These are phyloP conservation scores for Flaveria bidentis DNA, from an alignment of 129 eudicot genomes.

Conservation along the genomic window DNA sequence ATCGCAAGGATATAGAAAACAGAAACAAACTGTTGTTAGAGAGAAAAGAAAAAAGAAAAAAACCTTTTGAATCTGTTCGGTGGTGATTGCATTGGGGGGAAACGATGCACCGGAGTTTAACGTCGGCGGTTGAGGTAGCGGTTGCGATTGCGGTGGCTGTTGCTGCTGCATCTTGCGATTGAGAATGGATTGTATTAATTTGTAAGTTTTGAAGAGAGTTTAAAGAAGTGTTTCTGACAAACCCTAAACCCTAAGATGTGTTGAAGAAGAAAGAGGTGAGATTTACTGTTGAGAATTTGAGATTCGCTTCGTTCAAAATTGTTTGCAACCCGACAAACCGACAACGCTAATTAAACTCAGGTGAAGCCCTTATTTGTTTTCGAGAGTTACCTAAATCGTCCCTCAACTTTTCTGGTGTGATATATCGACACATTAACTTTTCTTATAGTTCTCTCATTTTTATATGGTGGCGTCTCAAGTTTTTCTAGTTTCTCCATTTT, in stretches of 20 bases:
- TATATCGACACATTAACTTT: no score
- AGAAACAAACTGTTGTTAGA: background rate
- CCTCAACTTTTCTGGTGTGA: no score
- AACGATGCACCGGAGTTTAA: constrained; percentile 32
- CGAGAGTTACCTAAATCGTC: no score
- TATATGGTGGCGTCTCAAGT: no score
- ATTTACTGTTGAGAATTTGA: constrained; percentile 2
- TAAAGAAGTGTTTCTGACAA: background rate
- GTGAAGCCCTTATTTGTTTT: background rate
- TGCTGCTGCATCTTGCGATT: constrained; percentile 27
- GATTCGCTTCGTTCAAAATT: constrained; percentile 29
- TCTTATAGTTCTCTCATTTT: no score
- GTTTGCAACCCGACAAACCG: constrained; percentile 24
- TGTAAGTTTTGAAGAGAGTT: background rate
- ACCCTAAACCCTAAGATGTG: constrained; percentile 34
- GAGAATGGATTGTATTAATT: background rate
- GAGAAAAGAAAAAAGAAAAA: background rate
- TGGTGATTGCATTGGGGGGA: constrained; percentile 36
- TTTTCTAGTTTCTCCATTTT: no score
- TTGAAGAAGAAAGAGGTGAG: constrained; percentile 8
- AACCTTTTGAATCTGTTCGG: constrained; percentile 48
- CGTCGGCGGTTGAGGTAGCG: constrained; percentile 30
- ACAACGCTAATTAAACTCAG: constrained; percentile 16
- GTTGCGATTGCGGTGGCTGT: constrained; percentile 30
- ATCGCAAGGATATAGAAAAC: background rate